phyloP scores from a whole-genome alignment of 495 filamentous ascomycete genomes.

The Poronia punctata region DNA sequence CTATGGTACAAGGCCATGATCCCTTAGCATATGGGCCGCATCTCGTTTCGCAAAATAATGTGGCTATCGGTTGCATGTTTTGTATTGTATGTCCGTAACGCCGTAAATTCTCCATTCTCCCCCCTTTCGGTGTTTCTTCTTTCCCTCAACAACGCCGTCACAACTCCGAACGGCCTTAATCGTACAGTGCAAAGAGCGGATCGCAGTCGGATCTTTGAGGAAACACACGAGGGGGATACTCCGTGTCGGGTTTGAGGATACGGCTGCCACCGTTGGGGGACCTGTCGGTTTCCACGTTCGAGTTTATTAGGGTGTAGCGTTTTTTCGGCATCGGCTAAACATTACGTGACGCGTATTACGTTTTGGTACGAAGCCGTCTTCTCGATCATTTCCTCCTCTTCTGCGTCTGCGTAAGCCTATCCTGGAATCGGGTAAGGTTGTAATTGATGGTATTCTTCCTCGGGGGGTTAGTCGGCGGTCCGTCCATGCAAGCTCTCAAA shows the following conservation, averaged over 20 bases:
- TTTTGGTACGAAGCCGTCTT: background rate
- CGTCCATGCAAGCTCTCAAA: constrained; percentile 90
- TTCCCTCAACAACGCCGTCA: too few species aligned
- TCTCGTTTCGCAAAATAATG: background rate
- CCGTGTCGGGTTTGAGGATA: background rate
- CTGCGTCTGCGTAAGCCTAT: constrained; percentile 63
- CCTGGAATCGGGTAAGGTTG: constrained; percentile 81
- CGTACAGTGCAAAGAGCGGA: constrained; percentile 7
- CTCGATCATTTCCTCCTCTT: constrained; percentile 54
- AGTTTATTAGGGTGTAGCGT: too few species aligned
- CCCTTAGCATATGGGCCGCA: background rate
- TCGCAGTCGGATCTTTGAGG: background rate
- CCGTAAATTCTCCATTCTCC: constrained; percentile 5
- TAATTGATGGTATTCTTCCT: constrained; percentile 91
- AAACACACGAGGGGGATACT: background rate
- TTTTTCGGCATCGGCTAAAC: too few species aligned
- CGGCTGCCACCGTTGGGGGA: too few species aligned
- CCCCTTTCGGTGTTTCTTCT: background rate
- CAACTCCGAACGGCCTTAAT: too few species aligned
- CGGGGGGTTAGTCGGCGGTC: constrained; percentile 56
- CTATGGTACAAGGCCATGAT: background rate
- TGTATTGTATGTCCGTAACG: constrained; percentile 8
- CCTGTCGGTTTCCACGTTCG: too few species aligned
- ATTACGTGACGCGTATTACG: too few species aligned
- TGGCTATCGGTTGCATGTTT: background rate